Evolutionary conservation across 345 rosid species (phyloP).

Genomic region (Euclidium syriacum): DNA sequence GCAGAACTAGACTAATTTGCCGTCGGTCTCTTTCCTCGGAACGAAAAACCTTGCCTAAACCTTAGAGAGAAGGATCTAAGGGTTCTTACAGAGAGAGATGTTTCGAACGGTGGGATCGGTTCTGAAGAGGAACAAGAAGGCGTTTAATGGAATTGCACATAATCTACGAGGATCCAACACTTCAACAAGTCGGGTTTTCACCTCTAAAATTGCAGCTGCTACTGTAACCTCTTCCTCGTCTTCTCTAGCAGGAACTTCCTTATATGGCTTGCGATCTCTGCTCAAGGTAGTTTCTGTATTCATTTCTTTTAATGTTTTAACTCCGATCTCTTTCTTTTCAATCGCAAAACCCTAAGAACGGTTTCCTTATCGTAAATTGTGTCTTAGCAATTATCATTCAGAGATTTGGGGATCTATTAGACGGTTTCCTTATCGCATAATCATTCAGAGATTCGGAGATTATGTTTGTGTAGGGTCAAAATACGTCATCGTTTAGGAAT

Average conservation of each 20-base stretch:
- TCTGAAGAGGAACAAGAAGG: conserved; percentile 47
- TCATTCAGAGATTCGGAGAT: background rate
- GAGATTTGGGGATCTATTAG: no score
- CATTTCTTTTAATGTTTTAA: background rate
- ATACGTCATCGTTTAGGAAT: conserved; percentile 37
- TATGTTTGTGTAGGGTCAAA: conserved; percentile 42
- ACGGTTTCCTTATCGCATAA: no score
- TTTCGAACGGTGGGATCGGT: conserved; percentile 45
- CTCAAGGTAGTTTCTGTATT: conserved; percentile 28
- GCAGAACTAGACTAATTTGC: conserved; percentile 10
- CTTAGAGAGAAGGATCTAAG: conserved; percentile 6
- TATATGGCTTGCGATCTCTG: conserved; percentile 41
- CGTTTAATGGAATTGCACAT: conserved; percentile 18
- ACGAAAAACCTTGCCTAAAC: conserved; percentile 32
- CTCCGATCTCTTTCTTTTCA: background rate
- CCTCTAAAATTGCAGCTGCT: conserved; percentile 20
- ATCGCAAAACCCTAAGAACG: background rate
- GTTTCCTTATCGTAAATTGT: no score
- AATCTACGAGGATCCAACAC: conserved; percentile 32
- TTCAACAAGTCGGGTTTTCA: conserved; percentile 27
- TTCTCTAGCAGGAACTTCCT: conserved; percentile 32
- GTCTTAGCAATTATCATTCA: no score
- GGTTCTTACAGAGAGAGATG: conserved; percentile 35
- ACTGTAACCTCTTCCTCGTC: conserved; percentile 30
- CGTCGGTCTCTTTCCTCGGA: background rate